These are phyloP conservation scores for Fusarium kyushuense DNA, from an alignment of 2,329 filamentous ascomycete genomes.

Conservation along the genomic window DNA sequence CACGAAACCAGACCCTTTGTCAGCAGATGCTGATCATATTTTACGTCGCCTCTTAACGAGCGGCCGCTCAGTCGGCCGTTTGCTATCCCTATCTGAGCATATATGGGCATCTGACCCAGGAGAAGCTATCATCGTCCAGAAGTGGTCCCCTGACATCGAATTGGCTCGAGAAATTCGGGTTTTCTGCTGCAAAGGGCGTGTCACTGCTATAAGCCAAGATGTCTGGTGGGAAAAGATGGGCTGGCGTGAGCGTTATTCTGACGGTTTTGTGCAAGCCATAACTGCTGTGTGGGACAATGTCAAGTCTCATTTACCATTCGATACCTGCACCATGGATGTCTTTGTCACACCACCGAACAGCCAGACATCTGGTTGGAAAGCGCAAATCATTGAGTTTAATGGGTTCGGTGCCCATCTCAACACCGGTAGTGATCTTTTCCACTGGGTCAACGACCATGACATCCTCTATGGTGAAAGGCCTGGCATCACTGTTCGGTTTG, in stretches of 20 bases:
- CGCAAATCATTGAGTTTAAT: slow-evolving; percentile 4
- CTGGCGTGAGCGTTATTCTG: slow-evolving; percentile 1
- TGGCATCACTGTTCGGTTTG: not conserved
- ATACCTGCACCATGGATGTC: not conserved
- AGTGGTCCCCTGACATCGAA: not conserved
- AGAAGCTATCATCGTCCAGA: not conserved
- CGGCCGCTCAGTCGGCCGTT: not conserved
- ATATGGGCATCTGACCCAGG: not conserved
- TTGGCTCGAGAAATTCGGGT: not conserved
- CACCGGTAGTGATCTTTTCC: not conserved
- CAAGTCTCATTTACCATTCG: not conserved
- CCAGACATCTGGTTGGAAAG: not conserved
- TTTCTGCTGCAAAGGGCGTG: not conserved
- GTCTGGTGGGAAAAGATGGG: slow-evolving; percentile 5
- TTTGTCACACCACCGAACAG: not conserved
- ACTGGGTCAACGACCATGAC: slow-evolving; percentile 1
- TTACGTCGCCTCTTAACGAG: not conserved
- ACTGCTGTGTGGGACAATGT: not conserved
- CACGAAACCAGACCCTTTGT: not conserved
- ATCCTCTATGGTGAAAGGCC: not conserved
- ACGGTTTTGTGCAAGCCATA: not conserved
- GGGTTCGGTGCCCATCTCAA: not conserved
- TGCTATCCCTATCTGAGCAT: not conserved
- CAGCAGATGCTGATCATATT: not conserved
- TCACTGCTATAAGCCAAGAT: not conserved